Base-by-base conservation (phyloP, 2,329 filamentous ascomycete species). In the Pestalotiopsis sp. region DNA sequence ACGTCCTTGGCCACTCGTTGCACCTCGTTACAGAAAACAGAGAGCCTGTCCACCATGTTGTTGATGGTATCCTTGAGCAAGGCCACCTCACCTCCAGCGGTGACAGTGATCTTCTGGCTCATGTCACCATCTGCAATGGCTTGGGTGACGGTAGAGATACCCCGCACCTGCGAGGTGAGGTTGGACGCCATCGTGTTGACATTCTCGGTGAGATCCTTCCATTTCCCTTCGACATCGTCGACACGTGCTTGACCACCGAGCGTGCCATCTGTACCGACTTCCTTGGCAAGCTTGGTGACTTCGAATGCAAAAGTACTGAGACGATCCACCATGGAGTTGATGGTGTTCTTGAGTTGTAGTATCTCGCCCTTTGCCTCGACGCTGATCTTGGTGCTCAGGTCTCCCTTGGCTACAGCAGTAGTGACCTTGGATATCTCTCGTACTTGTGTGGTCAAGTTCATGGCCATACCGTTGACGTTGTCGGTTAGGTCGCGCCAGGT, bases 241-340 rank as follows among this genome's bases (percentile, higher is more conserved):
- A 98, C 93, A 78, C 95, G 89, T 67, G 95, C 95, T 79, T 98
- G 95, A 64, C 95, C 95, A 73, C 95, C 95, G 55, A 98, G 88
- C 62, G 94, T 95, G 72, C 95, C 95, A 79, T 98, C 95, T 2
- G 95, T 98, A 73, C 95, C 95, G 84, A 98, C 95, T 81, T 98
- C 95, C 78, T 94, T 91, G 62, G 95, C 95, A 71, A 98, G 91
- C 78, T 96, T 94, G 78, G 95, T 98, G 78, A 98, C 95, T 79
- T 98, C 94, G 73, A 96, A 96, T 67, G 95, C 95, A 78, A 98
- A 98, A 59, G 95, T 95, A 73, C 97, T 94, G 58, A 98, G 86
- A 75, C 97, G 94, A 80, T 98, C 95, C 78, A 98, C 96, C 95
- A 98, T 98, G 77, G 93, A 97, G 80, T 98, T 98, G 83, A 98